Conservation (phyloP, 768 basidiomycete species). For the Rhodosporidiobolus odoratus region DNA sequence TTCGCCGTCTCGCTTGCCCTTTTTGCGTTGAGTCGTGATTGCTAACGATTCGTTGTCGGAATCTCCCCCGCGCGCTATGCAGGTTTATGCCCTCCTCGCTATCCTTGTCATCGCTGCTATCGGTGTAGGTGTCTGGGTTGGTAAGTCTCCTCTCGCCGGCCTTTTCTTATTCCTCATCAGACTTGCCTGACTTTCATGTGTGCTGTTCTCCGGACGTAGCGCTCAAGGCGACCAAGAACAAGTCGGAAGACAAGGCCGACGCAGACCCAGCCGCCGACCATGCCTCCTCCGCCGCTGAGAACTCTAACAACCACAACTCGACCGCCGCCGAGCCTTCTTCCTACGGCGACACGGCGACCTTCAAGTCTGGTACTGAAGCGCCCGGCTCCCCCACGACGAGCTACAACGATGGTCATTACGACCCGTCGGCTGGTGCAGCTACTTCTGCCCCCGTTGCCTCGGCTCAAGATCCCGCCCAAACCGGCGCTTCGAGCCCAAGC, state of each 20-base stretch:
- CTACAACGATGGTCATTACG: conserved; percentile 22
- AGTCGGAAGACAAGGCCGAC: neutral
- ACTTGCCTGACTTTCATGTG: neutral
- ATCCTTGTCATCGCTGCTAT: neutral
- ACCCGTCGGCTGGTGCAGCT: neutral
- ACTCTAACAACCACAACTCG: neutral
- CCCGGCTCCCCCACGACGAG: neutral
- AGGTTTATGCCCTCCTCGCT: neutral
- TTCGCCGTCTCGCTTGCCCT: too few species aligned
- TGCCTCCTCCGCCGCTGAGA: neutral
- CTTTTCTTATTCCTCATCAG: neutral
- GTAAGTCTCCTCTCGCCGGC: neutral
- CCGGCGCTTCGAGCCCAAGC: neutral
- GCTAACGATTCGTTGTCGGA: too few species aligned
- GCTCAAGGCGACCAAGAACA: neutral
- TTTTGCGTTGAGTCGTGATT: too few species aligned
- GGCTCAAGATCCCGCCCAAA: too few species aligned
- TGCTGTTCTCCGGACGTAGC: neutral
- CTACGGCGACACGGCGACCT: neutral
- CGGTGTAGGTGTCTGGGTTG: too few species aligned
- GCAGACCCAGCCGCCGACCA: neutral
- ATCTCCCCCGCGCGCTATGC: too few species aligned
- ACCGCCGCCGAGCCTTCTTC: neutral
- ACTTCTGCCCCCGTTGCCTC: too few species aligned
- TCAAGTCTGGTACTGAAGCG: neutral